Evolutionary conservation across 2,329 filamentous ascomycete genomes (phyloP), one percentile per base, ranked within the genome.

Genomic region (Calonectria hawksworthii): DNA sequence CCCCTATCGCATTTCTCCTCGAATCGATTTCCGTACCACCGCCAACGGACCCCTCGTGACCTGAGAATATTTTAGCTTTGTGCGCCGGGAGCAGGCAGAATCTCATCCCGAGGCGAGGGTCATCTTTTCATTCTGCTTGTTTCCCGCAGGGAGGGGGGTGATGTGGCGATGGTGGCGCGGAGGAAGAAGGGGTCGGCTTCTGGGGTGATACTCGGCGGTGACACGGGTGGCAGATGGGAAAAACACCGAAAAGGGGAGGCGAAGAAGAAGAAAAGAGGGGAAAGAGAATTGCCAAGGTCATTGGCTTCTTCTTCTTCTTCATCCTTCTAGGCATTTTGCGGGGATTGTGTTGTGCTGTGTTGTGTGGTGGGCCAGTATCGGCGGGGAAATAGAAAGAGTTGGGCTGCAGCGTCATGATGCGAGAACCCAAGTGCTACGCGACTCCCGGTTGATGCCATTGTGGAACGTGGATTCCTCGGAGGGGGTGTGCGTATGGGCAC

Each of bases 381-480:
- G 14, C 56, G 34, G 56, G 56, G 56, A 54, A 54, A 38, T 56
- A n/a, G 18, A 44, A 38, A 38, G 34, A 36, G 56, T 61, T 61
- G 56, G 56, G 56, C 56, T 36, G 56, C 56, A 61, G 56, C 34
- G 34, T 38, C 11, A 38, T 61, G 32, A 61, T 26, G 56, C 56
- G 56, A 38, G 56, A 61, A 38, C 56, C 56, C 56, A 61, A 61
- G 56, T 61, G 56, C 56, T 38, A 61, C 56, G 56, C 36, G 56
- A 61, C 56, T 26, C 34, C 23, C 30, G n/a, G 56, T 36, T 61
- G 56, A 61, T 38, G 32, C 56, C 32, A 21, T 36, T 38, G 56
- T 61, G 56, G 5, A 61, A 61, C 56, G 32, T 2, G 34, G 36
- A 34, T 18, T 38, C n/a, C 13, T 38, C 23, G n/a, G 34, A n/a